Evolutionary conservation across 495 filamentous ascomycete genomes (phyloP), one percentile per base, ranked within the genome.

Genomic region (Clohesyomyces aquaticus): DNA sequence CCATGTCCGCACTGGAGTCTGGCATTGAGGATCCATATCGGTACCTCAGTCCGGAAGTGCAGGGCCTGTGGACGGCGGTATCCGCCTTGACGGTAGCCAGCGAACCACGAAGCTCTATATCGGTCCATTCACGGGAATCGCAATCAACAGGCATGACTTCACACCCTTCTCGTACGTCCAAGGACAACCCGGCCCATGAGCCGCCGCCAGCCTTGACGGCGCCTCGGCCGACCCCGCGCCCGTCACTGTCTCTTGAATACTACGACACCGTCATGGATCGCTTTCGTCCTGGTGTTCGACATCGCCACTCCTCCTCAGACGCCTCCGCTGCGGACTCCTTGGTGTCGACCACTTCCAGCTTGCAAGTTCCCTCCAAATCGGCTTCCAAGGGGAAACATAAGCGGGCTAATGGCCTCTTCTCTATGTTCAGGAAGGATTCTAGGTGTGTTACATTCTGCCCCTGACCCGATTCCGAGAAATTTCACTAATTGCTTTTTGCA

Each of bases 131-230:
- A 1, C 62, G 62, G 11, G 69, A 67, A 28, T 63, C 69, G 14
- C 69, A 72, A 18, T 72, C 69, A 1, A 68, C 69, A 4, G 66
- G 54, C 35, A 55, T 69, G 29, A 72, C 69, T n/a, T 71, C 69
- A 21, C 57, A 68, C 19, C 57, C 62, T 19, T 72, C 69, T 10
- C 61, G 69, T 14, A 72, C 52, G 26, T 68, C 65, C 21, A 68
- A 64, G 41, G 69, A 72, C 51, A 55, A 62, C 52, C 48, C 49
- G 10, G 52, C 43, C 27, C 12, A 38, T 12, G 61, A 66, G 35
- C 55, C 25, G 19, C 26, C 32, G 46, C 43, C 43, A 27, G 32
- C 32, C 22, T 41, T 42, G 49, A 51, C 29, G 10, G 46, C 42
- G n/a, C 52, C 27, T n/a, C 38, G 38, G 11, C 46, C 55, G 10